A percentile compares a stretch with the other conserved stretches of the same genome.
These are phyloP conservation scores for Camellia oleifera DNA, from an alignment of 179 eudicot species.

Conservation along the genomic window DNA sequence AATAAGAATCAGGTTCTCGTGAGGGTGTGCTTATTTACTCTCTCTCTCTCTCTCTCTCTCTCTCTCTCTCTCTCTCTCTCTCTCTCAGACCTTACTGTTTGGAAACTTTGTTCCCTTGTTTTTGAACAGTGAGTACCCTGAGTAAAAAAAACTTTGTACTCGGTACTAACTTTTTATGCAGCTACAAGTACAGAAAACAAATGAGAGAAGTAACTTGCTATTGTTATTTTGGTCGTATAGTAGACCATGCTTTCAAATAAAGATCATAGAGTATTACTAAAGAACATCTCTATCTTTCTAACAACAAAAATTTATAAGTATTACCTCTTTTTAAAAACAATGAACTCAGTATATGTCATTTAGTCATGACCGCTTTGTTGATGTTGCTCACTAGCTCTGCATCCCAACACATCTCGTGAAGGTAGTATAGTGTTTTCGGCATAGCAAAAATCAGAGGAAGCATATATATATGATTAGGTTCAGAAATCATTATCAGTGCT, in stretches of 20 bases:
- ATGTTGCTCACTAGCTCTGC: conserved; percentile 5
- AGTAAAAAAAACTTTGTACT: too few species aligned
- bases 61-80: too few species aligned
- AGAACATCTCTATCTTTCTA: not conserved
- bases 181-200: too few species aligned
- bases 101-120: too few species aligned
- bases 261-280: conserved; percentile 13
- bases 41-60: too few species aligned
- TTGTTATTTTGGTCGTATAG: not conserved
- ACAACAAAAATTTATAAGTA: conserved; percentile 10
- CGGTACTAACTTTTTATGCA: too few species aligned
- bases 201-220: not conserved
- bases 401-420: not conserved
- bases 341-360: conserved; percentile 6
- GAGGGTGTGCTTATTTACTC: too few species aligned
- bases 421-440: not conserved
- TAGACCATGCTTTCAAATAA: conserved; percentile 14
- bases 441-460: not conserved
- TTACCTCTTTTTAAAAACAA: not conserved
- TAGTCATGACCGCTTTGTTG: not conserved
- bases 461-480: not conserved
- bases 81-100: too few species aligned
- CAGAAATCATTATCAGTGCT: conserved; percentile 31
- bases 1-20: too few species aligned
- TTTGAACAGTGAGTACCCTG: too few species aligned